Conservation (phyloP, 306 rosid species). For the Ormosia emarginata region DNA sequence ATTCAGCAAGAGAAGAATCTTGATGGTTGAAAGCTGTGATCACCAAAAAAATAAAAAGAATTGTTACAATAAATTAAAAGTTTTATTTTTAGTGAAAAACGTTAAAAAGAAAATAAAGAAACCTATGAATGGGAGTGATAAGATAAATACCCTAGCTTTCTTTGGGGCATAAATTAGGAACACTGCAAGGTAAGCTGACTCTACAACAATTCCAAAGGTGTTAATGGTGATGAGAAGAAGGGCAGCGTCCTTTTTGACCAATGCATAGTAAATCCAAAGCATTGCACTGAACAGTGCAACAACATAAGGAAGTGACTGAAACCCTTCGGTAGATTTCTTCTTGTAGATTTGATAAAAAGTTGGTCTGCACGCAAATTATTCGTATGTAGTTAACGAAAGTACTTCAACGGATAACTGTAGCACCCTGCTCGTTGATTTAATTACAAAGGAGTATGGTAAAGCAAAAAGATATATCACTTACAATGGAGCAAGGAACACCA, state of each 20-base stretch:
- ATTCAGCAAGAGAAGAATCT: slow-evolving; percentile 59
- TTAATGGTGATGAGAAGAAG: slow-evolving; percentile 88
- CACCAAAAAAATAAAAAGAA: too few species aligned
- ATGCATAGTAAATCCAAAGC: slow-evolving; percentile 89
- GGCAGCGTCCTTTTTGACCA: slow-evolving; percentile 53
- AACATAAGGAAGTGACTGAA: slow-evolving; percentile 78
- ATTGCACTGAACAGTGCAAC: slow-evolving; percentile 81
- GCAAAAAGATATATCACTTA: slow-evolving; percentile 34
- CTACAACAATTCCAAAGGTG: slow-evolving; percentile 73
- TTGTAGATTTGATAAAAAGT: slow-evolving; percentile 77
- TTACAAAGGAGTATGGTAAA: neutral
- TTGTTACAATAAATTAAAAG: neutral
- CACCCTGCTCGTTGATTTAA: neutral
- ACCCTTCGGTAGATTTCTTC: slow-evolving; percentile 79
- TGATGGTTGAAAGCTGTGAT: slow-evolving; percentile 54
- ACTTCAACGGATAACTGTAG: neutral
- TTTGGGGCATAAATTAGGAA: slow-evolving; percentile 69
- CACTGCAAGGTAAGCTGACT: slow-evolving; percentile 47
- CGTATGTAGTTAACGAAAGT: neutral
- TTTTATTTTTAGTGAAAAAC: neutral
- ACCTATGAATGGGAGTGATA: neutral
- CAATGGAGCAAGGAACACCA: slow-evolving; percentile 91
- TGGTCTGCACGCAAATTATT: slow-evolving; percentile 48
- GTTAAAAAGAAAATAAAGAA: neutral
- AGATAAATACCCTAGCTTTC: slow-evolving; percentile 52